Evolutionary conservation across 1,139 yeast genomes (phyloP).

Genomic region (Protomyces inouyei): DNA sequence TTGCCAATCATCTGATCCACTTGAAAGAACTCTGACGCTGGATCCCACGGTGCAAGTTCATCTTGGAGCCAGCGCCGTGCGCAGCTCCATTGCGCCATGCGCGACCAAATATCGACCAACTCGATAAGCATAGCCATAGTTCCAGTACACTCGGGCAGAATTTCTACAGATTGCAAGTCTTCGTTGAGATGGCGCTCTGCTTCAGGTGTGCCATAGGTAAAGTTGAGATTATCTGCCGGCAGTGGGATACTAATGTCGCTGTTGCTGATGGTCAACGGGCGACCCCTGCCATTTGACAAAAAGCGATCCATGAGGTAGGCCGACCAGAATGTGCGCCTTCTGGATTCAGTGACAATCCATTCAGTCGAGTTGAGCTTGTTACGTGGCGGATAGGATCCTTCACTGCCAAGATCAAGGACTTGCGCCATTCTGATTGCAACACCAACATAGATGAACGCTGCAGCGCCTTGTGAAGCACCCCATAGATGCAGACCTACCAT

Average conservation of each 20-base stretch:
- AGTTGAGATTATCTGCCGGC: conserved; percentile 23
- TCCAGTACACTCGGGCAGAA: conserved; percentile 22
- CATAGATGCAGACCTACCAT: conserved; percentile 23
- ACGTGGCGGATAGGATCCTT: conserved; percentile 14
- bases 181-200: conserved; percentile 14
- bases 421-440: conserved; percentile 25
- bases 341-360: conserved; percentile 22
- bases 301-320: conserved; percentile 19
- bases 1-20: conserved; percentile 9
- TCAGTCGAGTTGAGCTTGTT: conserved; percentile 10
- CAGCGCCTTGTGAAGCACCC: conserved; percentile 24
- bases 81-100: conserved; percentile 25
- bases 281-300: conserved; percentile 19
- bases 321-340: conserved; percentile 22
- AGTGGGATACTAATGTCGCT: conserved; percentile 13
- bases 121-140: conserved; percentile 25
- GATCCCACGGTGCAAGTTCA: conserved; percentile 17
- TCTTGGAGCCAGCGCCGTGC: conserved; percentile 20
- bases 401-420: conserved; percentile 23
- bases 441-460: conserved; percentile 24
- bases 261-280: conserved; percentile 18
- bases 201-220: conserved; percentile 23
- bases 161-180: conserved; percentile 3
- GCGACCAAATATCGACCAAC: conserved; percentile 18
- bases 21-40: conserved; percentile 6